phyloP scores from a whole-genome alignment of 1,139 yeast genomes.

The Pneumocystis sp. region DNA sequence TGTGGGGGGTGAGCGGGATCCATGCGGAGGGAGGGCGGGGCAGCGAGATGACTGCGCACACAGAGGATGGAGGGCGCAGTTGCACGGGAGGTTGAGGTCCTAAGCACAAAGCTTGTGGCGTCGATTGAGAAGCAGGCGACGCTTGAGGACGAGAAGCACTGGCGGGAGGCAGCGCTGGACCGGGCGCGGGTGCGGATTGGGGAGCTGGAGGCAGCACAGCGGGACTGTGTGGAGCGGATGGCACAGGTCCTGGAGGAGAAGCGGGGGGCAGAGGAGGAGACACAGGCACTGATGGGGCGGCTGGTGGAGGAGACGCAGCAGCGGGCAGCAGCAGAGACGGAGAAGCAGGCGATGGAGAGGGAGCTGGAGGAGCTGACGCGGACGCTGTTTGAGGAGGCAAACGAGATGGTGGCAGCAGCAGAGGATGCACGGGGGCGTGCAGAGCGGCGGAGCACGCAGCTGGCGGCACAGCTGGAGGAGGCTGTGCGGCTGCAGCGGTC shows the following conservation, averaged over 20 bases:
- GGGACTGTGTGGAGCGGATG: conserved; percentile 18
- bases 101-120: conserved; percentile 24
- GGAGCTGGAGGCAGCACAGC: conserved; percentile 17
- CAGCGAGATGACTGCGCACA: background rate
- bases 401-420: conserved; percentile 56
- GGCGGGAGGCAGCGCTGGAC: conserved; percentile 17
- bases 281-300: conserved; percentile 14
- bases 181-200: conserved; percentile 11
- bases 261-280: conserved; percentile 17
- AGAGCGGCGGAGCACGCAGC: conserved; percentile 33
- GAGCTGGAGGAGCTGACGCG: conserved; percentile 61
- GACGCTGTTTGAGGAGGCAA: conserved; percentile 56
- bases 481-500: conserved; percentile 53
- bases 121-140: conserved; percentile 27
- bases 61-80: background rate
- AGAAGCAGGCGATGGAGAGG: conserved; percentile 37
- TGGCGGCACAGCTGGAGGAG: conserved; percentile 55
- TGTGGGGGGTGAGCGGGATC: too few relatives aligned
- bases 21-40: background rate
- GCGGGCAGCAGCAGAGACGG: conserved; percentile 35
- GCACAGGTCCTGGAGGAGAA: conserved; percentile 17
- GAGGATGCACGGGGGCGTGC: conserved; percentile 29
- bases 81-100: conserved; percentile 21
- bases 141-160: conserved; percentile 25
- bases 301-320: conserved; percentile 14